These are phyloP conservation scores for Termitomyces eurrhizus DNA, from an alignment of 768 basidiomycete species.

Conservation along the genomic window DNA sequence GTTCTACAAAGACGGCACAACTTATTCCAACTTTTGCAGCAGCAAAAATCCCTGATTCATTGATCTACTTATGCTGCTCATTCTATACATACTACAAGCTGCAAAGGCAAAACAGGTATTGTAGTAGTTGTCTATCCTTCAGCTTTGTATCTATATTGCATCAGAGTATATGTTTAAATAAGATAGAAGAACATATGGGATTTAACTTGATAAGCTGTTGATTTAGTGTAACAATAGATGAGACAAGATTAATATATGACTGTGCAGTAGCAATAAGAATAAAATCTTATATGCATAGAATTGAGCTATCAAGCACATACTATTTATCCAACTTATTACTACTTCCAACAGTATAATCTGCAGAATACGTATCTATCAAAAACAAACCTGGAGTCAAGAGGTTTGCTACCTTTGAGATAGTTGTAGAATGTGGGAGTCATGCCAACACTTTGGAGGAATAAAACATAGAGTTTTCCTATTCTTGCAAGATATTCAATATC, in stretches of 20 bases:
- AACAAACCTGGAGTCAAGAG: constrained; percentile 49
- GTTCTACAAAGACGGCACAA: constrained; percentile 26
- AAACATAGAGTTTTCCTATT: constrained; percentile 61
- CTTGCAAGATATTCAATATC: not conserved
- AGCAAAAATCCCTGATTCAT: constrained; percentile 57
- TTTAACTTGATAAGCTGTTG: constrained; percentile 57
- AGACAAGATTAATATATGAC: constrained; percentile 35
- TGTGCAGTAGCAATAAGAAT: constrained; percentile 13
- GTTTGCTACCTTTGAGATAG: constrained; percentile 59
- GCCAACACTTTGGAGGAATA: constrained; percentile 57
- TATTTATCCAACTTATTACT: constrained; percentile 14
- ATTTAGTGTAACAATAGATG: constrained; percentile 62
- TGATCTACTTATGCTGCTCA: constrained; percentile 43
- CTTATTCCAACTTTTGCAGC: constrained; percentile 68
- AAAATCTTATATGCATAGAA: constrained; percentile 30
- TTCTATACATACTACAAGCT: constrained; percentile 59
- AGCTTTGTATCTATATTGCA: constrained; percentile 29
- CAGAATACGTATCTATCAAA: constrained; percentile 32
- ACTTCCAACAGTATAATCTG: not conserved
- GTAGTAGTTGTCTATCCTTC: constrained; percentile 45
- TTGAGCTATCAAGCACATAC: constrained; percentile 57
- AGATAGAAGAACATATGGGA: constrained; percentile 40
- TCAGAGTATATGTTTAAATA: not conserved
- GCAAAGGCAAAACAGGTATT: constrained; percentile 39
- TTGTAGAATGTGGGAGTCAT: constrained; percentile 69